Evolutionary conservation across 2,329 filamentous ascomycete genomes (phyloP), one percentile per base, ranked within the genome.

Genomic region (Massarina eburnea): DNA sequence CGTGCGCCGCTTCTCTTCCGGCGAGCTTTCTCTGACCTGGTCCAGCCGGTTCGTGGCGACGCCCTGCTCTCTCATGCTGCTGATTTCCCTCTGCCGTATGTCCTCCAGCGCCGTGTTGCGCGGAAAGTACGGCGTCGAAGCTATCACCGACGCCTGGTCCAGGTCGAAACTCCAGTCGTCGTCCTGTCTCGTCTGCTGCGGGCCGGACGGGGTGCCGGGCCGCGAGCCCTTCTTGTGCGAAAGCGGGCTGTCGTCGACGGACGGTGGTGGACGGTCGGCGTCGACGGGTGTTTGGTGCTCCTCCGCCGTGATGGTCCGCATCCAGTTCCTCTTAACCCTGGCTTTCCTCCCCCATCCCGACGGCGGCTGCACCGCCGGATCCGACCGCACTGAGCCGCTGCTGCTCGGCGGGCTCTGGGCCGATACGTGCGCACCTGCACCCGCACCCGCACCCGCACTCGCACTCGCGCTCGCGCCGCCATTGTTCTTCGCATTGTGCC

Each of bases 311-410:
- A 73, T 71, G 33, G 66, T 59, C n/a, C 70, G 58, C 57, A 76
- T 62, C 74, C 74, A 77, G 49, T 73, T 65, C 19, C 64, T 63
- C 36, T 58, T 66, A 8, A 64, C 56, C 44, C 71, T 70, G 20
- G 64, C 71, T 57, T 74, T 76, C 43, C 73, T 60, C n/a, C 75
- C 76, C 76, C 76, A 79, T 51, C 71, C 62, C 32, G 67, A 58
- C 29, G 76, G 76, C 46, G 72, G 60, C 27, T 73, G 72, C 29
- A 77, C 52, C 3, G 74, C 71, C 19, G 74, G 74, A 44, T 76
- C 73, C 21, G 69, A 72, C 21, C 52, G 52, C 29, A 51, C 45
- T 30, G 61, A 65, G 22, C 62, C 70, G 39, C 57, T 68, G 57
- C 71, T 72, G 55, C 68, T 69, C 38, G 56, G 55, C 29, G 66